A percentile compares a stretch with the other conserved stretches of the same genome.
phyloP scores from a whole-genome alignment of 164 flowering plant species.

The Paratinospora sagittata region DNA sequence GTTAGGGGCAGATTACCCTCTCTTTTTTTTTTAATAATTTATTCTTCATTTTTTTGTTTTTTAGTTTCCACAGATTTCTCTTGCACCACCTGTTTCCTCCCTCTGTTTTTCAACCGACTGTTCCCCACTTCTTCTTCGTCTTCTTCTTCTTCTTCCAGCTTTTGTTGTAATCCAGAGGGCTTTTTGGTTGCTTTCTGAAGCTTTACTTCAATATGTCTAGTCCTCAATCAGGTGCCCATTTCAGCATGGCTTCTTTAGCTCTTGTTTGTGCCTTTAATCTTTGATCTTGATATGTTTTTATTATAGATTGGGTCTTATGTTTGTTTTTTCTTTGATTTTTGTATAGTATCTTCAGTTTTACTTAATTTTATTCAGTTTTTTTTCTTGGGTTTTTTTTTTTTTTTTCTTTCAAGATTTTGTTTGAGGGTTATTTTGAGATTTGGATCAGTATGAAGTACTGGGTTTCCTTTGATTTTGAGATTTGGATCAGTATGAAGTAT shows the following conservation, averaged over 20 bases:
- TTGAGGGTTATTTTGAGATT: not conserved
- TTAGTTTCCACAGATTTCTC: too few species aligned
- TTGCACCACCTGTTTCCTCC: too few species aligned
- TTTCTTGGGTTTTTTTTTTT: not conserved
- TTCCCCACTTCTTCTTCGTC: not conserved
- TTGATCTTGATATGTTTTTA: not conserved
- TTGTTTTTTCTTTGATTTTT: not conserved
- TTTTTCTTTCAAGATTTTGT: not conserved
- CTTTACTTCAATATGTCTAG: slow-evolving; percentile 19
- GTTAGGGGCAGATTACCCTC: not conserved
- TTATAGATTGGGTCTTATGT: not conserved
- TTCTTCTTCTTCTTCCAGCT: not conserved
- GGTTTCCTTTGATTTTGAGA: slow-evolving; percentile 8
- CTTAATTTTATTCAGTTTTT: not conserved
- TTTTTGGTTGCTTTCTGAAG: not conserved
- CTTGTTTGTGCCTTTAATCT: not conserved
- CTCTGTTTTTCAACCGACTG: not conserved
- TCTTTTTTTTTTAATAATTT: too few species aligned
- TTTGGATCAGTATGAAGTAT: not conserved
- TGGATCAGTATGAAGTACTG: not conserved
- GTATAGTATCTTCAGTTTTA: not conserved
- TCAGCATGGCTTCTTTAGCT: not conserved
- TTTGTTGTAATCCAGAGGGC: not conserved
- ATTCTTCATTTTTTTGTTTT: too few species aligned
- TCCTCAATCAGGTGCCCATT: slow-evolving; percentile 17